Evolutionary conservation across 1,284 basidiomycete genomes (phyloP), one percentile per base, ranked within the genome.

Genomic region (Ganoderma sp.): DNA sequence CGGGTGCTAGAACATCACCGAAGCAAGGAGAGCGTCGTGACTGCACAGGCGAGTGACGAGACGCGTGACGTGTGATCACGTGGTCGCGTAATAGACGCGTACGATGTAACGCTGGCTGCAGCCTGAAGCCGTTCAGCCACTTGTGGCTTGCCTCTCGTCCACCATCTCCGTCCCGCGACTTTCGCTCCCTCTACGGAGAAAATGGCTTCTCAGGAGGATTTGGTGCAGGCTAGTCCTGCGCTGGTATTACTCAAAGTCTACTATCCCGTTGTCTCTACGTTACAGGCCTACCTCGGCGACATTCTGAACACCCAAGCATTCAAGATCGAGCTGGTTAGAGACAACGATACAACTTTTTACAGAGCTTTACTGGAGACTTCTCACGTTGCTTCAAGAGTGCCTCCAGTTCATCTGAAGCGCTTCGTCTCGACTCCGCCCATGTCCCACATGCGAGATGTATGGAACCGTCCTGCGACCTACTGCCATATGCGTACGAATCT

Each of bases 391-490:
- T 78, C 64, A 74, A 78, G 69, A 66, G 61, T 17, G 60, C 67
- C 64, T 59, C 59, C 66, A 62, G 52, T 66, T 0, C 15, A 41
- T 39, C 62, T 32, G 72, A 73, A 4, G 10, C 66, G 50, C 6
- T 45, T 58, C 70, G 68, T n/a, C 80, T 84, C 63, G 72, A 69
- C 76, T 12, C 75, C 81, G 3, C 83, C 85, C 0, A 81, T 85
- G 78, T 80, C 82, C 48, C 80, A 83, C 66, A 88, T 91, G 83
- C 81, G 81, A 61, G 87, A 90, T 63, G 90, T 90, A 71, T 70
- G 83, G 22, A 39, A 57, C 17, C 32, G 59, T 5, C 17, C 32
- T 43, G 37, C n/a, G 12, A n/a, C 41, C 22, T 14, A 28, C 12
- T 22, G 39, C n/a, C n/a, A n/a, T 41, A 15, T 28, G 41, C 60